Conservation (phyloP, 2,329 filamentous ascomycete genomes). For the Eurotiales sp. region DNA sequence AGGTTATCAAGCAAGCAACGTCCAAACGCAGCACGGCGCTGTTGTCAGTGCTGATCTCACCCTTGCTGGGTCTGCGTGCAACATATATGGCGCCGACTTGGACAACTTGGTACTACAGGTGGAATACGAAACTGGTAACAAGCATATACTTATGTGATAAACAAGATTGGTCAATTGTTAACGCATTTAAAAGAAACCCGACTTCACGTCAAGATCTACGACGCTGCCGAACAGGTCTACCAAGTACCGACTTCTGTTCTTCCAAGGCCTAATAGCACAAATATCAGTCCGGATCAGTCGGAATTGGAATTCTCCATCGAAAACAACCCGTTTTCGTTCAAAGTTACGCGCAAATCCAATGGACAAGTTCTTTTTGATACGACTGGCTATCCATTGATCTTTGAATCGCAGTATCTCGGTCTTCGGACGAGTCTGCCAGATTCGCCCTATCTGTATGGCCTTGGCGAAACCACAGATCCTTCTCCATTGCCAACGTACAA, state of each 20-base stretch:
- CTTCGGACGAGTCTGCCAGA: constrained; percentile 67
- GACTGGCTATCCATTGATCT: constrained; percentile 62
- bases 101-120: constrained; percentile 55
- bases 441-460: constrained; percentile 69
- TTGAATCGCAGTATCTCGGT: constrained; percentile 73
- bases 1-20: constrained; percentile 36
- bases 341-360: constrained; percentile 40
- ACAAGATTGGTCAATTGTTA: neutral
- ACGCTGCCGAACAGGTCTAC: constrained; percentile 66
- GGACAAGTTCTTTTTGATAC: constrained; percentile 62
- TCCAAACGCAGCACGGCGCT: constrained; percentile 35
- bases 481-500: constrained; percentile 65
- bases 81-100: constrained; percentile 58
- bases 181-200: constrained; percentile 34
- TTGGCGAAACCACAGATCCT: constrained; percentile 72
- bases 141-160: neutral
- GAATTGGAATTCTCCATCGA: constrained; percentile 48
- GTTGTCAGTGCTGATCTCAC: constrained; percentile 55
- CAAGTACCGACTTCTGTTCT: constrained; percentile 70
- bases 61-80: constrained; percentile 64
- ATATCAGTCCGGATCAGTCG: constrained; percentile 44
- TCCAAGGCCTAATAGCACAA: constrained; percentile 51
- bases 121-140: constrained; percentile 57
- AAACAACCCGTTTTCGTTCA: constrained; percentile 64
- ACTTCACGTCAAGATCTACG: constrained; percentile 72